These are phyloP conservation scores for Pyronema domesticum DNA, from an alignment of 495 filamentous ascomycete species.

Conservation along the genomic window DNA sequence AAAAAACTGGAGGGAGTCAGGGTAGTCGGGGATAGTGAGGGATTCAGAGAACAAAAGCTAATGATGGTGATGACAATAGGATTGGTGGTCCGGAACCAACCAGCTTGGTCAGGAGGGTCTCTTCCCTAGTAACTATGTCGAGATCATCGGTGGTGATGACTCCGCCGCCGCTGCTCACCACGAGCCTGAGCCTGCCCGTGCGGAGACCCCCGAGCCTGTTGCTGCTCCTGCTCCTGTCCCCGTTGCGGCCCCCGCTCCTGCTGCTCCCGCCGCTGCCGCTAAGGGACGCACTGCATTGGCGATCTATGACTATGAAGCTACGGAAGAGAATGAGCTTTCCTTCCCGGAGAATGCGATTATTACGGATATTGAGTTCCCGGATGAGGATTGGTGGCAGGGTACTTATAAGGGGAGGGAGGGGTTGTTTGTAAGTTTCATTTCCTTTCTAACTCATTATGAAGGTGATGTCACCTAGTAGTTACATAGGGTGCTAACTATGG, in stretches of 20 bases:
- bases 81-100: slow-evolving; percentile 97
- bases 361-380: slow-evolving; percentile 56
- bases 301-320: slow-evolving; percentile 90
- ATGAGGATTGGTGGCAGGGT: slow-evolving; percentile 97
- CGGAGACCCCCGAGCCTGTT: slow-evolving; percentile 14
- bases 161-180: slow-evolving; percentile 17
- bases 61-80: slow-evolving; percentile 20
- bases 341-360: slow-evolving; percentile 84
- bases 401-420: slow-evolving; percentile 61
- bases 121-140: slow-evolving; percentile 95
- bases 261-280: slow-evolving; percentile 21
- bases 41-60: neutral
- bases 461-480: no score
- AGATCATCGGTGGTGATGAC: slow-evolving; percentile 52
- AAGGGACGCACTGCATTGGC: slow-evolving; percentile 55
- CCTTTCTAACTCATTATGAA: neutral
- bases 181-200: slow-evolving; percentile 24
- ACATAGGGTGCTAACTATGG: slow-evolving; percentile 5
- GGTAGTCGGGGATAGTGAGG: neutral
- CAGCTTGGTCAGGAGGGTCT: slow-evolving; percentile 60
- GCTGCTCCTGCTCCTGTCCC: slow-evolving; percentile 19
- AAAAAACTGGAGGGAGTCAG: no score
- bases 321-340: slow-evolving; percentile 89
- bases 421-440: slow-evolving; percentile 40
- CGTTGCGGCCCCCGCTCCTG: slow-evolving; percentile 11